Percentiles rank a stretch among this genome's conserved stretches.
Conservation (phyloP, 805 yeast genomes). For the Ogataea trehalophila region DNA sequence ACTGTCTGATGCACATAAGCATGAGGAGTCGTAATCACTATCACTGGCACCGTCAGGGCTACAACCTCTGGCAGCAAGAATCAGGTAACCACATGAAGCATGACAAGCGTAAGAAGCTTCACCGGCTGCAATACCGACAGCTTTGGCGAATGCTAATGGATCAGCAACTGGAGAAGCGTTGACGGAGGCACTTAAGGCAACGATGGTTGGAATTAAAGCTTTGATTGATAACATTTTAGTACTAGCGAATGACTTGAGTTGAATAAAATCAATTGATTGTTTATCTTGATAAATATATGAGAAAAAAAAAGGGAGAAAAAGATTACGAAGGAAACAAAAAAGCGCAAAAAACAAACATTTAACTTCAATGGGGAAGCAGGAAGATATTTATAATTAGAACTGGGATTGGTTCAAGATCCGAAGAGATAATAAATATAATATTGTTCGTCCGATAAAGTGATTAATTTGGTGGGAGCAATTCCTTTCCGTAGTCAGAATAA, state of each 20-base stretch:
- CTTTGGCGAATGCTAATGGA: constrained; percentile 22
- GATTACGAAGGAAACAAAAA: too few relatives aligned
- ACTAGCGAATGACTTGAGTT: not conserved
- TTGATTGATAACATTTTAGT: constrained; percentile 3
- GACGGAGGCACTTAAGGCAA: constrained; percentile 9
- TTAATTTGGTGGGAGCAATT: too few relatives aligned
- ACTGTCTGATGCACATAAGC: constrained; percentile 27
- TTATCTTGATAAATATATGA: too few relatives aligned
- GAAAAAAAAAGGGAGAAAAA: too few relatives aligned
- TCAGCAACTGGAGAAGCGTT: constrained; percentile 23
- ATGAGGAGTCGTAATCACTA: constrained; percentile 28
- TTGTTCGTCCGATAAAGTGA: too few relatives aligned
- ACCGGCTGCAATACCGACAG: constrained; percentile 24
- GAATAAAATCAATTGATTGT: not conserved
- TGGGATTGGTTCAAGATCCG: too few relatives aligned
- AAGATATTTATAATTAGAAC: too few relatives aligned
- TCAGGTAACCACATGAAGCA: constrained; percentile 32
- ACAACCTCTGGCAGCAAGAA: constrained; percentile 28
- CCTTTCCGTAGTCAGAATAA: too few relatives aligned
- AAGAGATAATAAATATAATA: too few relatives aligned
- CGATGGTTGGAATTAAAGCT: constrained; percentile 2
- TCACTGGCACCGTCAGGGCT: constrained; percentile 17
- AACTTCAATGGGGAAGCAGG: too few relatives aligned
- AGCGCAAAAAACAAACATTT: too few relatives aligned
- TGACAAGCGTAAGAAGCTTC: constrained; percentile 30